Percentiles rank a stretch among this genome's conserved stretches.
Conservation (phyloP, 1,139 yeast species). For the Diutina mesorugosa region DNA sequence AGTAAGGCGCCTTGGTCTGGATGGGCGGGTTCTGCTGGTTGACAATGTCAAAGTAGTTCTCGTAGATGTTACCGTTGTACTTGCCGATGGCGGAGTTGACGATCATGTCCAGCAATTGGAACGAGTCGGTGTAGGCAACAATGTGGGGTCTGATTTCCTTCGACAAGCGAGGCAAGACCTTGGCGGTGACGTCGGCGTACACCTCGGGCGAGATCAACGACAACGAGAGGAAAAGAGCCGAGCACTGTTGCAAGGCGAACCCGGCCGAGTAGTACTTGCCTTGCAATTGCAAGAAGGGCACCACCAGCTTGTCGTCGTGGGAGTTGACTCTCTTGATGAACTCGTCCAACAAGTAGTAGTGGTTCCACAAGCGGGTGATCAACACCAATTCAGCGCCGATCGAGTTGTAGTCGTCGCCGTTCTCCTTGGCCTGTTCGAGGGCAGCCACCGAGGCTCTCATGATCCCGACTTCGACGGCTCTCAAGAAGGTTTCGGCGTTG, state of each 20-base stretch:
- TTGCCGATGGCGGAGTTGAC: constrained; percentile 79
- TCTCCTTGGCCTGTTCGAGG: constrained; percentile 11
- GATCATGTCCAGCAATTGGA: constrained; percentile 74
- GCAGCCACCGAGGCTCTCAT: constrained; percentile 7
- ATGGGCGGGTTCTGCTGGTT: constrained; percentile 40
- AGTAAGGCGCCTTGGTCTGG: constrained; percentile 49
- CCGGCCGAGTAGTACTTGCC: constrained; percentile 13
- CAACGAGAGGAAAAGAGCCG: constrained; percentile 29
- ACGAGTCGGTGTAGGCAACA: constrained; percentile 79
- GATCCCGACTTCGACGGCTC: constrained; percentile 7
- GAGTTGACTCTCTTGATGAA: constrained; percentile 20
- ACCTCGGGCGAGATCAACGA: constrained; percentile 21
- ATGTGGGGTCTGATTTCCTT: constrained; percentile 51
- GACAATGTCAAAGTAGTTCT: constrained; percentile 50
- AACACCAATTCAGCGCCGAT: constrained; percentile 48
- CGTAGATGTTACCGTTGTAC: constrained; percentile 78
- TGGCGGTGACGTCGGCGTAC: constrained; percentile 19
- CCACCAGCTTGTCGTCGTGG: constrained; percentile 9
- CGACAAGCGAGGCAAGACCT: constrained; percentile 22
- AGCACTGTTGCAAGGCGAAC: constrained; percentile 22
- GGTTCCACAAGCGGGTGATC: constrained; percentile 52
- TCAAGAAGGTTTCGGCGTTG: constrained; percentile 6
- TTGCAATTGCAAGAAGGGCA: constrained; percentile 12
- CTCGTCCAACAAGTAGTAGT: constrained; percentile 37
- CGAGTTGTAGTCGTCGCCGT: constrained; percentile 38